phyloP scores from a whole-genome alignment of 2,329 filamentous ascomycete genomes.

The Pseudocercospora macadamiae region DNA sequence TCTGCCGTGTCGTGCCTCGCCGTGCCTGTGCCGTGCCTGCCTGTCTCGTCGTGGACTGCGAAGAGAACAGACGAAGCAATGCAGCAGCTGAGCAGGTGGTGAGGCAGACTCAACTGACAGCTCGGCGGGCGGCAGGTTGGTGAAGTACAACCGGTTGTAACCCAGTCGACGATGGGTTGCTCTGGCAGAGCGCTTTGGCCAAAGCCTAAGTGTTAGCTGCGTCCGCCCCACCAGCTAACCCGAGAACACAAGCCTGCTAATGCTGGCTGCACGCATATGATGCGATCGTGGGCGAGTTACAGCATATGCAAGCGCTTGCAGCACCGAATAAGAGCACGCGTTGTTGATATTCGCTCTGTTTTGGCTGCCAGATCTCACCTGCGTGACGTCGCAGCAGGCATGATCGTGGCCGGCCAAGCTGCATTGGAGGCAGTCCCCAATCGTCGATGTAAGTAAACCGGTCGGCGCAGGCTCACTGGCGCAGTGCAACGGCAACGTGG shows the following conservation, averaged over 20 bases:
- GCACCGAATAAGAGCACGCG: not conserved
- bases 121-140: not conserved
- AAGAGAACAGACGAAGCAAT: not conserved
- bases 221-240: too few species aligned
- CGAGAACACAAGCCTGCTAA: not conserved
- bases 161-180: slow-evolving; percentile 1
- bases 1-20: not conserved
- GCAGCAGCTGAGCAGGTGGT: not conserved
- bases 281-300: not conserved
- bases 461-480: too few species aligned
- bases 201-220: not conserved
- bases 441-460: too few species aligned
- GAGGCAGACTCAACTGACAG: not conserved
- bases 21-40: not conserved
- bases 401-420: not conserved
- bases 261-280: not conserved
- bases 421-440: not conserved
- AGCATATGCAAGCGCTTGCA: not conserved
- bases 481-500: too few species aligned
- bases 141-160: not conserved
- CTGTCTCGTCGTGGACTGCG: not conserved
- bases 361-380: not conserved
- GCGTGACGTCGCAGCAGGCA: not conserved
- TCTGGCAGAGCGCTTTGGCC: not conserved
- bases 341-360: not conserved